phyloP scores from a whole-genome alignment of 495 filamentous ascomycete genomes.

The Hypoxylon crocopeplum region DNA sequence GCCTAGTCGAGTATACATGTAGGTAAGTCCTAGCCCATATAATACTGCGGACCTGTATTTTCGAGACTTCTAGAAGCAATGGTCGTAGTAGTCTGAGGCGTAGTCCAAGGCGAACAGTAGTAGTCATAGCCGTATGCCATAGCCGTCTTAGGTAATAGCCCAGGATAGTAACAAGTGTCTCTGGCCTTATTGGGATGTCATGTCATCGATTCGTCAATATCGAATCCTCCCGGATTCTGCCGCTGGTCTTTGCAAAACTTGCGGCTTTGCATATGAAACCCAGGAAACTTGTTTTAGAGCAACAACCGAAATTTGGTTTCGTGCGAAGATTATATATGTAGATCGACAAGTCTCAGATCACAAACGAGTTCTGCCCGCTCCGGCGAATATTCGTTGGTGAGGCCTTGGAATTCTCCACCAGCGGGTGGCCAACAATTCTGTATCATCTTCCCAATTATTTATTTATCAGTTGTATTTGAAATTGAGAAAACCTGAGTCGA shows the following conservation, averaged over 20 bases:
- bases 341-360: slow-evolving; percentile 29
- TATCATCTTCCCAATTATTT: slow-evolving; percentile 1
- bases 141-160: slow-evolving; percentile 35
- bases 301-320: slow-evolving; percentile 15
- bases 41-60: no score
- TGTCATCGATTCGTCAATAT: slow-evolving; percentile 29
- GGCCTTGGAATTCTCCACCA: slow-evolving; percentile 18
- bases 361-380: slow-evolving; percentile 24
- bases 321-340: slow-evolving; percentile 22
- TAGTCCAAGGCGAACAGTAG: background rate
- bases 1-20: background rate
- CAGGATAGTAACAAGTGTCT: slow-evolving; percentile 5
- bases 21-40: no score
- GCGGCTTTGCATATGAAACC: slow-evolving; percentile 29
- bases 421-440: slow-evolving; percentile 3
- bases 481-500: slow-evolving; percentile 17
- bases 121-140: background rate
- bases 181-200: slow-evolving; percentile 17
- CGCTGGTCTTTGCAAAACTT: slow-evolving; percentile 14
- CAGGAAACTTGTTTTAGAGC: slow-evolving; percentile 31
- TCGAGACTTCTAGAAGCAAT: slow-evolving; percentile 26
- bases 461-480: slow-evolving; percentile 23
- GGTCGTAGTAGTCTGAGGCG: slow-evolving; percentile 2
- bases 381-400: slow-evolving; percentile 39
- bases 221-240: slow-evolving; percentile 32